Base-by-base conservation (phyloP, 2,329 filamentous ascomycete species). In the Exutisphaerella laricina region DNA sequence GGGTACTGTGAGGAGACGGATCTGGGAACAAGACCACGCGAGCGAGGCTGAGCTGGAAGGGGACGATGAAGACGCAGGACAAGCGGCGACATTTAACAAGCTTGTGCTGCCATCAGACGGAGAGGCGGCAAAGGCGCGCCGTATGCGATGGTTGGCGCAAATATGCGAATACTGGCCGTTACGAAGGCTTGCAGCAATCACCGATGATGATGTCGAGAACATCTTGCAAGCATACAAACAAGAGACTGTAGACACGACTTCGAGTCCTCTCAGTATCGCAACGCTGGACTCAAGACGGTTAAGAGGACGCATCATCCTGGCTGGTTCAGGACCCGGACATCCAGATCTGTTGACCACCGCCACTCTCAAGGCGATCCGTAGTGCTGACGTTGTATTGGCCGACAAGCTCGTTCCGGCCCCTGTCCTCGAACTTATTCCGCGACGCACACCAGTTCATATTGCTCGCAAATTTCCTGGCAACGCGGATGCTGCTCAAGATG, bases 161-260 rank as follows among this genome's bases (percentile, higher is more conserved):
- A 88, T 98, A 39, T 98, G 92, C 73, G 92, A 98, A 70, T 98
- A 98, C 68, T 98, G 92, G 92, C 89, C 92, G 1, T 73, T 98
- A 18, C 82, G 81, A 50, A 79, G 85, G 13, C 76, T 98, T 1
- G 88, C 88, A 5, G 74, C 76, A 29, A 83, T 97, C 50, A 83
- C 78, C 3, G 87, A 95, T 57, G 75, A 76, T 6, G 89, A 97
- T 54, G 80, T 96, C 5, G 79, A 86, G 12, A 65, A 69, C 9
- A 79, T 97, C 0, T 73, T 98, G n/a, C 70, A 77, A 49, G 80
- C 85, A 2, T 95, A 94, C 58, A 69, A 73, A 29, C 63, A 66
- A 32, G 65, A 65, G 37, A 56, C 62, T 14, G 58, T 43, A 42
- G 53, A 59, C 37, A 59, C 53, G 47, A 57, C 56, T 52, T 58